Conservation (phyloP, 2,329 filamentous ascomycete species). For the Pseudopyrenochaeta lycopersici region DNA sequence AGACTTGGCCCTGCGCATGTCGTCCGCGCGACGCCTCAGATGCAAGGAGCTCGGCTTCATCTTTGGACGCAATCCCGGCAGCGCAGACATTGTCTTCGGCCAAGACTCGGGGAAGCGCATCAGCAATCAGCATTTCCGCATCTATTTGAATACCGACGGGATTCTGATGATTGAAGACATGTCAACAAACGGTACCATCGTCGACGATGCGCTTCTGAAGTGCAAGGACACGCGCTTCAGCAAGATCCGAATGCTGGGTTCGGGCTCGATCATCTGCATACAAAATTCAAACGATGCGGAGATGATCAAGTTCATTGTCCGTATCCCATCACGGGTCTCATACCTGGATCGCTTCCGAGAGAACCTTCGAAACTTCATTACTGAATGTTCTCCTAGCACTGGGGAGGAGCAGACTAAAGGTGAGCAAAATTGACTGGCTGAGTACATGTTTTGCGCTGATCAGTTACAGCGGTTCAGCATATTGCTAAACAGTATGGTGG, state of each 20-base stretch:
- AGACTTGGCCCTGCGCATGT: constrained; percentile 83
- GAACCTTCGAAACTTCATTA: constrained; percentile 75
- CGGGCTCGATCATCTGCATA: constrained; percentile 78
- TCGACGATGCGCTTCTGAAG: constrained; percentile 76
- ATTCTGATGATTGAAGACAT: constrained; percentile 91
- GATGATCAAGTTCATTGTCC: constrained; percentile 83
- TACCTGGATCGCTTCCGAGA: constrained; percentile 71
- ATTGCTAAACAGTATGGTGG: constrained; percentile 36
- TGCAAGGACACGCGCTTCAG: constrained; percentile 50
- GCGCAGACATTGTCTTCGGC: constrained; percentile 76
- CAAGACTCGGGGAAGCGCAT: constrained; percentile 74
- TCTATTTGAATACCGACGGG: constrained; percentile 86
- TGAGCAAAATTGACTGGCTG: constrained; percentile 1
- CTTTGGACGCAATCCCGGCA: constrained; percentile 79
- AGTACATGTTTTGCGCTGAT: constrained; percentile 1
- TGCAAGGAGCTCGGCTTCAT: constrained; percentile 77
- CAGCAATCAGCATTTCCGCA: constrained; percentile 96
- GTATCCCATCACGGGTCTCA: constrained; percentile 77
- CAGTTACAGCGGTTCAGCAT: constrained; percentile 22
- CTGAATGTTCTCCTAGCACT: constrained; percentile 34
- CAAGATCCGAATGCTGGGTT: constrained; percentile 72
- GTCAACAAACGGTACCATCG: constrained; percentile 94
- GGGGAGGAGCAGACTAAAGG: constrained; percentile 36
- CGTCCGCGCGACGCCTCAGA: constrained; percentile 68
- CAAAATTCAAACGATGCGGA: constrained; percentile 61